Percentiles rank a stretch among this genome's conserved stretches.
These are phyloP conservation scores for Mycena epipterygia DNA, from an alignment of 768 basidiomycete species.

Conservation along the genomic window DNA sequence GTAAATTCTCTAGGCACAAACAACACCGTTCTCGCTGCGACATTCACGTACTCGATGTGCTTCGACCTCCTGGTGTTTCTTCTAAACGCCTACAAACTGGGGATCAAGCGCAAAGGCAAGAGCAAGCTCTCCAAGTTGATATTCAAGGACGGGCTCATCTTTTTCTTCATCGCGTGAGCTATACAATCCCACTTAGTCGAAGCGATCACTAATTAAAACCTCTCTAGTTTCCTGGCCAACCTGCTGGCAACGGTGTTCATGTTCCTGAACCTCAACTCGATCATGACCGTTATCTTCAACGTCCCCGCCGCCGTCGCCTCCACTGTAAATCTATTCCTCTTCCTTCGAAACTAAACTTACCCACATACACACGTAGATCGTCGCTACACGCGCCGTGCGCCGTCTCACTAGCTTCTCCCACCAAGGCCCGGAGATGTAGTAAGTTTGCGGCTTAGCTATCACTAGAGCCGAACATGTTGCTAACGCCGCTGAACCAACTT, in stretches of 20 bases:
- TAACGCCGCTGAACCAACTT: background rate
- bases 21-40: slow-evolving; percentile 74
- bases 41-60: slow-evolving; percentile 84
- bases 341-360: background rate
- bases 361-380: slow-evolving; percentile 55
- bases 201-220: background rate
- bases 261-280: slow-evolving; percentile 72
- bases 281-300: slow-evolving; percentile 78
- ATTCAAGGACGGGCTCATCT: slow-evolving; percentile 80
- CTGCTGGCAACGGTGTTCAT: slow-evolving; percentile 71
- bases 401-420: slow-evolving; percentile 66
- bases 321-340: slow-evolving; percentile 51
- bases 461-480: background rate
- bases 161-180: slow-evolving; percentile 80
- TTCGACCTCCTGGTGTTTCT: slow-evolving; percentile 75
- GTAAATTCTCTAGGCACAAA: too few relatives aligned
- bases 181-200: background rate
- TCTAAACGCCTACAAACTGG: slow-evolving; percentile 73
- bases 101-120: slow-evolving; percentile 45
- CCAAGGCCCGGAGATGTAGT: slow-evolving; percentile 61
- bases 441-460: slow-evolving; percentile 34
- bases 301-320: slow-evolving; percentile 72
- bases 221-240: slow-evolving; percentile 59
- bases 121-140: slow-evolving; percentile 73
- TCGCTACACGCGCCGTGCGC: slow-evolving; percentile 72